A percentile compares a stretch with the other conserved stretches of the same genome.
Evolutionary conservation across 805 yeast species (phyloP).

Genomic region (Nakazawaea anatomiae): DNA sequence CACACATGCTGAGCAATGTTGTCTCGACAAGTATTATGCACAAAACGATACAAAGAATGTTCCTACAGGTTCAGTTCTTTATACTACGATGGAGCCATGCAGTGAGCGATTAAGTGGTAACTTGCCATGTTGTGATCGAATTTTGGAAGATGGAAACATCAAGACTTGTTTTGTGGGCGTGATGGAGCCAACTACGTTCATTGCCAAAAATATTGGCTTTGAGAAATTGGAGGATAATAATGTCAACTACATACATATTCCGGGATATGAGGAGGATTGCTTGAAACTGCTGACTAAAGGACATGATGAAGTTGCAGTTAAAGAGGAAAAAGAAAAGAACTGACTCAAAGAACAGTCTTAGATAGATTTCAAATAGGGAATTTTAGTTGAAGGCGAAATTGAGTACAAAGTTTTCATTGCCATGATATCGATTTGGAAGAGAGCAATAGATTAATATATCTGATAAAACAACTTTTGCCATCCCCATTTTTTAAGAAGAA

Average conservation of each 20-base stretch:
- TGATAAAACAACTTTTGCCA: too few relatives aligned
- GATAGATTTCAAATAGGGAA: too few relatives aligned
- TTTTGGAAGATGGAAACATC: slow-evolving; percentile 48
- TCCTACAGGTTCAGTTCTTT: slow-evolving; percentile 75
- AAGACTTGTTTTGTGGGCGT: slow-evolving; percentile 87
- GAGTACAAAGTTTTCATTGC: too few relatives aligned
- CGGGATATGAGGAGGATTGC: slow-evolving; percentile 74
- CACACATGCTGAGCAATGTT: slow-evolving; percentile 97
- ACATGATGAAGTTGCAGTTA: slow-evolving; percentile 32
- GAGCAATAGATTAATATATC: too few relatives aligned
- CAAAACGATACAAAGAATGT: slow-evolving; percentile 29
- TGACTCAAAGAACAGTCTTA: too few relatives aligned
- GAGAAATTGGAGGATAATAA: slow-evolving; percentile 47
- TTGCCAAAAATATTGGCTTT: slow-evolving; percentile 66
- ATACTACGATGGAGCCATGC: slow-evolving; percentile 98
- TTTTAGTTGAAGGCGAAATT: too few relatives aligned
- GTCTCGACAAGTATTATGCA: slow-evolving; percentile 64
- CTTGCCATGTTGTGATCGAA: slow-evolving; percentile 78
- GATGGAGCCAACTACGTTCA: slow-evolving; percentile 83
- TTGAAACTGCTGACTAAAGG: slow-evolving; percentile 70
- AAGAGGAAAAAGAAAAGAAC: background rate
- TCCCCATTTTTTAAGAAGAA: too few relatives aligned
- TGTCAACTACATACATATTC: slow-evolving; percentile 70
- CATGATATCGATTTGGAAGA: too few relatives aligned
- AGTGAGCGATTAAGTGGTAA: slow-evolving; percentile 86